Percentiles rank a stretch among this genome's conserved stretches.
phyloP scores from a whole-genome alignment of 1,139 yeast species.

The Geotrichum fermentans region DNA sequence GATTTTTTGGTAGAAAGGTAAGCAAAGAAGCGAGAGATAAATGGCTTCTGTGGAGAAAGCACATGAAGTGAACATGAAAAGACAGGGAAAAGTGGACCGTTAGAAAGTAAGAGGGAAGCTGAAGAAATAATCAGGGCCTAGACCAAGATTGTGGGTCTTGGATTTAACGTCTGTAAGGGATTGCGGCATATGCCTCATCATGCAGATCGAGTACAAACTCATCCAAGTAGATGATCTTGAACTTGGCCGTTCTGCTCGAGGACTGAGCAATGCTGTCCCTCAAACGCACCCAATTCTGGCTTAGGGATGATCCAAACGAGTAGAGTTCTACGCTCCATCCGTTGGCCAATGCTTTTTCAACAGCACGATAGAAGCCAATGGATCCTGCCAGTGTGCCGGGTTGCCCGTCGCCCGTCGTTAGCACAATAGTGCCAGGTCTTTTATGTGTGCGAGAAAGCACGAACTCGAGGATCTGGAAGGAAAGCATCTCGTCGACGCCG shows the following conservation, averaged over 20 bases:
- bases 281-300: slow-evolving; percentile 23
- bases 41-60: too few relatives aligned
- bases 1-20: not conserved
- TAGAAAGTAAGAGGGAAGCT: too few relatives aligned
- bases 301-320: slow-evolving; percentile 24
- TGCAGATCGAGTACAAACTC: slow-evolving; percentile 21
- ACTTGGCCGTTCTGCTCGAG: slow-evolving; percentile 12
- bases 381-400: slow-evolving; percentile 20
- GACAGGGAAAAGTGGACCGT: too few relatives aligned
- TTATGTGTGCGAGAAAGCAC: slow-evolving; percentile 2
- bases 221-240: slow-evolving; percentile 24
- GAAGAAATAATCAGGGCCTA: too few relatives aligned
- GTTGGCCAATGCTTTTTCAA: slow-evolving; percentile 21
- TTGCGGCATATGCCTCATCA: slow-evolving; percentile 2
- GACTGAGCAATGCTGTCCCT: slow-evolving; percentile 5
- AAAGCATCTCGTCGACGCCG: slow-evolving; percentile 27
- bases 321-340: slow-evolving; percentile 29
- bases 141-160: too few relatives aligned
- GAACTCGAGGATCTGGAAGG: slow-evolving; percentile 19
- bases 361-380: slow-evolving; percentile 23
- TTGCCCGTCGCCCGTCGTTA: slow-evolving; percentile 30
- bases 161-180: too few relatives aligned
- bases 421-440: slow-evolving; percentile 23
- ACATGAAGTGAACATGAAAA: too few relatives aligned
- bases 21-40: not conserved